Evolutionary conservation across 331 rosid species (phyloP), one percentile per base, ranked within the genome.

Genomic region (Rosa hybrid): DNA sequence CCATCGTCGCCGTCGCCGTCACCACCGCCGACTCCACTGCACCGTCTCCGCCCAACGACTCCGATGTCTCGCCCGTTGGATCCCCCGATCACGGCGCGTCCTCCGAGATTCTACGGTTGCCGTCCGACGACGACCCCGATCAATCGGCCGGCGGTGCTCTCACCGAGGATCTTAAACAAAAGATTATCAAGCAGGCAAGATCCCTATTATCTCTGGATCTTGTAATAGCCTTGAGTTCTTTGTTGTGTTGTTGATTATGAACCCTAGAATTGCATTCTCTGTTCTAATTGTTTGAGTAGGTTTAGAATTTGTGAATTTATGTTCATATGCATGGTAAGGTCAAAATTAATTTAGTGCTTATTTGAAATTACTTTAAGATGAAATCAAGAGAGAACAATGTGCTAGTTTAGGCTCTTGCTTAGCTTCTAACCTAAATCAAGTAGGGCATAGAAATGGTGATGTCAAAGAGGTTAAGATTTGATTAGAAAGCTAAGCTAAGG

Each of bases 131-230:
- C 77, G 95, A 90, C 54, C 93, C 82, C 57, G 85, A 81, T 1
- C 89, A 84, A 34, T 62, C 85, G 8, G 89, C 82, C 14, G 30
- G 2, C 14, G 87, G 50, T 49, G 90, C 78, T 59, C 90, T 94
- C 70, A 76, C 86, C 23, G 97, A 90, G 62, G 98, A 96, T 88
- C 92, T 96, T 75, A 96, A 93, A 81, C 87, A 82, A 48, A 90
- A 83, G 86, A 96, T 92, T 77, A 81, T 90, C 64, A 88, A 87
- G 87, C 99, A 96, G 99, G 99, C 44, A 75, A 79, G 78, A 7
- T 72, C 69, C 20, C 42, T 64, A 34, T 6, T 12, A 30, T 27
- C 4, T 44, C 46, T 46, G 18, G 60, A 60, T 25, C 12, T 75
- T 42, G 14, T 0, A 7, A 38, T 12, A 60, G 21, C 2, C 14